Evolutionary conservation across 495 filamentous ascomycete genomes (phyloP), one percentile per base, ranked within the genome.

Genomic region (Penicillium argentinense): DNA sequence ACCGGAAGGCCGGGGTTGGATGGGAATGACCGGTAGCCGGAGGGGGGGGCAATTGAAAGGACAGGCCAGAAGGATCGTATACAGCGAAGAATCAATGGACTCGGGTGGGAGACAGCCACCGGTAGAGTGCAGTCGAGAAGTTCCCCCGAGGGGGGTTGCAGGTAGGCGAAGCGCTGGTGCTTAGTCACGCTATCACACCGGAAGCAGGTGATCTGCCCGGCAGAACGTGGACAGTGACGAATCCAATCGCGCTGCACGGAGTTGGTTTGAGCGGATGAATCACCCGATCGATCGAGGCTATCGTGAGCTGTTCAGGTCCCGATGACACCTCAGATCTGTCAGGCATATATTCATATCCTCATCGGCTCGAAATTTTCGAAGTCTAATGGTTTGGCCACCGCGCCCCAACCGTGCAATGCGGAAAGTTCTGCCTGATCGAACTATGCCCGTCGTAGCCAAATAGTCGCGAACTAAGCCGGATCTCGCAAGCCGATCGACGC

Each of bases 151-250:
- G 38, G 45, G 44, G 24, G 24, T 37, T 17, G 39, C 32, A 38
- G 29, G 11, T 22, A 27, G 29, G 28, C 21, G 36, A 46, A 36
- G 28, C 36, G 34, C 34, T 34, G 18, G 44, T 17, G 50, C 50
- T 53, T 53, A 53, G 50, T 53, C 50, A 53, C 48, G 21, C 38
- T 12, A 51, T 51, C 49, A 51, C 42, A 38, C 42, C 39, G 25
- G 39, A 42, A 37, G 18, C 41, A 30, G 34, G 43, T 42, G 44
- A 34, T 38, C 37, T 12, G 26, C n/a, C n/a, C n/a, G n/a, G n/a
- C n/a, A n/a, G n/a, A n/a, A n/a, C n/a, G n/a, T n/a, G n/a, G n/a
- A 26, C 25, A 26, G 25, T 26, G 25, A 11, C 25, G n/a, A n/a
- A n/a, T n/a, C n/a, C n/a, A n/a, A n/a, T n/a, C n/a, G n/a, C n/a